Base-by-base conservation (phyloP, 2,329 filamentous ascomycete genomes). In the Ilyonectria mors-panacis region DNA sequence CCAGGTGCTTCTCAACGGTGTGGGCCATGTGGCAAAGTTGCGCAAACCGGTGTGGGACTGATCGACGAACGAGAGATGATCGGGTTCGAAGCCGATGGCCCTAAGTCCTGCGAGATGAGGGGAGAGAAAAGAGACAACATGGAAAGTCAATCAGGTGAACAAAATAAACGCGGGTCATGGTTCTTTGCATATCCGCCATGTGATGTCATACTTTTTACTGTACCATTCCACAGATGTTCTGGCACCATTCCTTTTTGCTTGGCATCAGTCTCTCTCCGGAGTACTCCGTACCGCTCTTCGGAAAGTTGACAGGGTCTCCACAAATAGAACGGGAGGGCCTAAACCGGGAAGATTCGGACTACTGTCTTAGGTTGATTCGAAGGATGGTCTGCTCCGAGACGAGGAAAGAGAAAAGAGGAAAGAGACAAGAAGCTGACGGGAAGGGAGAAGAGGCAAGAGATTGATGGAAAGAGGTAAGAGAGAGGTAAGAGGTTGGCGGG, bases 351-450 rank as follows among this genome's bases (percentile, higher is more conserved):
- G 15, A 9, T 42, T n/a, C 39, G 39, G 39, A 19, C 15, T n/a
- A n/a, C 15, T n/a, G 39, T 42, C 37, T 42, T 2, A 6, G 17
- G 7, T 33, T 12, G 12, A 12, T 33, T 12, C 30, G 30, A 33
- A 33, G 8, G 8, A 33, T 33, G 8, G 30, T 12, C 9, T 33
- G 2, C 2, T 33, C 26, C 26, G 26, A 26, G 26, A 26, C 26
- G 26, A 33, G 67, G 60, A 37, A 3, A 23, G 47, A 30, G 50
- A 33, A 33, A 19, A 13, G 66, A 33, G 69, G 30, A 30, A 65
- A 63, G 67, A 72, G 70, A 60, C 30, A 72, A 70, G 44, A 71
- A 33, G 3, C 8, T 33, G 30, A 33, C 30, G 30, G 2, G 12
- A 33, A 33, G 30, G 6, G 26, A 26, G 1, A 26, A 26, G 26